Conservation (phyloP, 768 basidiomycete species). For the Agaricus subrufescens region DNA sequence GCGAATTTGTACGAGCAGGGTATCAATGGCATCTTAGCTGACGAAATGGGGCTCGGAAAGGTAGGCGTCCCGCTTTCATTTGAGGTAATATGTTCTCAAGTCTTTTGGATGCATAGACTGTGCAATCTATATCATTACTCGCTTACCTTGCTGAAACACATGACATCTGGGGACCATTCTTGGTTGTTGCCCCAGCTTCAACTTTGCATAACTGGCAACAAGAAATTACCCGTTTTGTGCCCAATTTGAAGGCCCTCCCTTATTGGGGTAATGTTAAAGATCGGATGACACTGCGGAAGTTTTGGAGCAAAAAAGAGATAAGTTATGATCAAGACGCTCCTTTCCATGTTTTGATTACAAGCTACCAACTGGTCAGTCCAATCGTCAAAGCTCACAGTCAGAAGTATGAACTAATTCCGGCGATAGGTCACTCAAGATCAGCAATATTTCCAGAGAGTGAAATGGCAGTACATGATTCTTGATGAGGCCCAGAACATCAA, state of each 20-base stretch:
- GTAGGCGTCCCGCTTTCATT: slow-evolving; percentile 27
- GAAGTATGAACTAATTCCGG: not conserved
- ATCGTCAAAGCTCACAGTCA: not conserved
- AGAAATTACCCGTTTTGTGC: slow-evolving; percentile 94
- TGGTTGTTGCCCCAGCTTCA: slow-evolving; percentile 95
- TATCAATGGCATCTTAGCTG: slow-evolving; percentile 98
- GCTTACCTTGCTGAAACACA: slow-evolving; percentile 96
- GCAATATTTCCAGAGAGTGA: slow-evolving; percentile 95
- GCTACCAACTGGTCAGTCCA: slow-evolving; percentile 84
- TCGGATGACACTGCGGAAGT: slow-evolving; percentile 88
- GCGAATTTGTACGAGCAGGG: slow-evolving; percentile 98
- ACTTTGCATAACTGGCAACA: slow-evolving; percentile 99
- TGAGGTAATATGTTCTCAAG: not conserved
- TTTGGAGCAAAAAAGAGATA: slow-evolving; percentile 98
- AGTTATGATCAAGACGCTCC: slow-evolving; percentile 93
- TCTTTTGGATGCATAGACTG: slow-evolving; percentile 53
- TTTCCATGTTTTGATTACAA: slow-evolving; percentile 95
- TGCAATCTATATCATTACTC: slow-evolving; percentile 95
- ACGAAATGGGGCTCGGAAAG: slow-evolving; percentile 97
- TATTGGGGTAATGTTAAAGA: slow-evolving; percentile 99
- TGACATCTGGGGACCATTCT: slow-evolving; percentile 98
- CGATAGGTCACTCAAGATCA: slow-evolving; percentile 88
- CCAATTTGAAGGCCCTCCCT: slow-evolving; percentile 87
- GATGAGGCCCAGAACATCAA: slow-evolving; percentile 99
- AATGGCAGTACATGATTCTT: slow-evolving; percentile 99